Conservation (phyloP, 176 grass and related monocot species). For the Triticum aestivum region DNA sequence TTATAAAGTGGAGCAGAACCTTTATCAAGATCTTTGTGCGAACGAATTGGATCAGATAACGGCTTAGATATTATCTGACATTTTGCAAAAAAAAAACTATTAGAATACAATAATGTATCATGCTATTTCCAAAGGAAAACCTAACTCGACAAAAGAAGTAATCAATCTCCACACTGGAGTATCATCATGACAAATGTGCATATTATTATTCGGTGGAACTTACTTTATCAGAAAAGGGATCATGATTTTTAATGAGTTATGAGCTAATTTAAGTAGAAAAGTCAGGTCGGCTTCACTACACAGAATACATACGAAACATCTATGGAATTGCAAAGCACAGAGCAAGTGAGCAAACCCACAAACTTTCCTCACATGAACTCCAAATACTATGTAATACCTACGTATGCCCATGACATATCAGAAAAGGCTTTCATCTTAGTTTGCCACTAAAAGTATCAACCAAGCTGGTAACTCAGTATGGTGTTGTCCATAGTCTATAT, state of each 20-base stretch:
- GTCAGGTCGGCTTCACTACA: not conserved
- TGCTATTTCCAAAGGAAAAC: slow-evolving; percentile 3
- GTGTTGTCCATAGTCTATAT: not conserved
- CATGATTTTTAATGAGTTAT: not conserved
- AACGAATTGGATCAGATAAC: slow-evolving; percentile 85
- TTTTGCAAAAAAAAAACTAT: slow-evolving; percentile 28
- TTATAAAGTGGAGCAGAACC: slow-evolving; percentile 60
- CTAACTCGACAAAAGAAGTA: not conserved
- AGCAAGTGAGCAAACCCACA: not conserved
- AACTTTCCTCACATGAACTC: not conserved
- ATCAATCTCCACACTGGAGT: not conserved
- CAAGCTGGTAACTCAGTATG: not conserved
- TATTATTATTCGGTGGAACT: not conserved
- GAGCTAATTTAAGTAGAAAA: slow-evolving; percentile 11
- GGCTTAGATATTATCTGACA: slow-evolving; percentile 85
- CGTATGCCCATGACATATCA: not conserved
- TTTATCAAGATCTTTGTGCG: slow-evolving; percentile 92
- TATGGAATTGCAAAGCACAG: not conserved
- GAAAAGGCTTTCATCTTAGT: not conserved
- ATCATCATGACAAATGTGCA: not conserved
- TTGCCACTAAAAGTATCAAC: slow-evolving; percentile 1
- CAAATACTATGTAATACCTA: not conserved
- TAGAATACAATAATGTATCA: slow-evolving; percentile 1
- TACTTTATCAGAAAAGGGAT: not conserved
- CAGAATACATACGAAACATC: not conserved